Evolutionary conservation across 768 basidiomycete genomes (phyloP).

Genomic region (Mycena maculata): DNA sequence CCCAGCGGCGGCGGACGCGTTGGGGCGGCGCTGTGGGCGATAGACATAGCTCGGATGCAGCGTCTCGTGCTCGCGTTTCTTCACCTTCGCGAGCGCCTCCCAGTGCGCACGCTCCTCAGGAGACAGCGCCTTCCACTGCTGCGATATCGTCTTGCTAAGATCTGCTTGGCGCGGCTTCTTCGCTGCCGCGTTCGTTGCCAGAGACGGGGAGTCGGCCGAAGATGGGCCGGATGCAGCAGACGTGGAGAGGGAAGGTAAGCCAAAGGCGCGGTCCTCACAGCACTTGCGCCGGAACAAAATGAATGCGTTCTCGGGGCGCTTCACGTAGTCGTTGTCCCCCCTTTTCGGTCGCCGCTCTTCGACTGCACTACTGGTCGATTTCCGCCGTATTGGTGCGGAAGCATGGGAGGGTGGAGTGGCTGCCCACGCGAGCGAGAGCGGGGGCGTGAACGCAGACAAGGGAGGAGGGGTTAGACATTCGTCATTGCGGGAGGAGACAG

Average conservation of each 20-base stretch:
- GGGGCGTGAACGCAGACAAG: conserved; percentile 40
- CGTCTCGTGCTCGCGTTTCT: conserved; percentile 82
- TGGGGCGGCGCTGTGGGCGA: conserved; percentile 71
- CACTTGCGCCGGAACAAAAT: conserved; percentile 86
- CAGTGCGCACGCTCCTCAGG: conserved; percentile 76
- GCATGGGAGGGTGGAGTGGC: not conserved
- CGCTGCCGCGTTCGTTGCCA: conserved; percentile 10
- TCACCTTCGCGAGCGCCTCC: conserved; percentile 82
- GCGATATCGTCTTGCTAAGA: conserved; percentile 84
- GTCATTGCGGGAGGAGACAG: conserved; percentile 56
- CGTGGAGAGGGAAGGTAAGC: not conserved
- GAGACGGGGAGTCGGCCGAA: conserved; percentile 8
- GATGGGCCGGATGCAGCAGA: conserved; percentile 3
- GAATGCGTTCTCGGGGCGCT: conserved; percentile 77
- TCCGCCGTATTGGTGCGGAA: conserved; percentile 7
- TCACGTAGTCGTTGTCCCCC: conserved; percentile 87
- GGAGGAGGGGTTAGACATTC: conserved; percentile 51
- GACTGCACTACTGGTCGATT: conserved; percentile 2
- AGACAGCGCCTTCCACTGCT: conserved; percentile 80
- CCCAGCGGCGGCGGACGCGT: conserved; percentile 18
- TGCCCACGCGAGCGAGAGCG: conserved; percentile 21
- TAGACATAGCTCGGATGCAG: conserved; percentile 84
- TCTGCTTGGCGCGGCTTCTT: conserved; percentile 85
- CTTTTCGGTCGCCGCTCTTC: conserved; percentile 69
- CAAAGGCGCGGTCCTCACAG: conserved; percentile 67